phyloP scores from a whole-genome alignment of 495 filamentous ascomycete species.

The Talaromyces borbonicus region DNA sequence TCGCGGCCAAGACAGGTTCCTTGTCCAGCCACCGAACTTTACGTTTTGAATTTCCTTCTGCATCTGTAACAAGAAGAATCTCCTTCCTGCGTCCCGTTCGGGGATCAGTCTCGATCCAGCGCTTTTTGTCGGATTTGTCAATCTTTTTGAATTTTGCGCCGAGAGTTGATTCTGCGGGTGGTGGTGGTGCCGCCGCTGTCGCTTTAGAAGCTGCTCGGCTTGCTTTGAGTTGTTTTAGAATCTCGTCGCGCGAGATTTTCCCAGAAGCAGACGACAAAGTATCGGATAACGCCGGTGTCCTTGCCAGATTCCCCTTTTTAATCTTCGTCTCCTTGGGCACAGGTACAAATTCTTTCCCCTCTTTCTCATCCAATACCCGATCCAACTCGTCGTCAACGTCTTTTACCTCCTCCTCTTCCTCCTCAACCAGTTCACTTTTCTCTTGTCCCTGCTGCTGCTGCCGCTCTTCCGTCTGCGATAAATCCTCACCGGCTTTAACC shows the following conservation, averaged over 20 bases:
- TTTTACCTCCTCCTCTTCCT: conserved; percentile 14
- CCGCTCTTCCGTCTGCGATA: conserved; percentile 17
- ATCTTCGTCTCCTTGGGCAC: conserved; percentile 43
- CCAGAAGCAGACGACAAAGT: conserved; percentile 40
- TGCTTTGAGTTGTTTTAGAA: conserved; percentile 71
- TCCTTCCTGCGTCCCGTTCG: conserved; percentile 54
- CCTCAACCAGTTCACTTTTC: too few species aligned
- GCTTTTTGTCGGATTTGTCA: conserved; percentile 45
- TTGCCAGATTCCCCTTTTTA: conserved; percentile 71
- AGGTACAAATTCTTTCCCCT: conserved; percentile 38
- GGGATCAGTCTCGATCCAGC: conserved; percentile 65
- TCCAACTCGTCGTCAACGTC: conserved; percentile 75
- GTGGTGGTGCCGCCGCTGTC: conserved; percentile 39
- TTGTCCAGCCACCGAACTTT: conserved; percentile 53
- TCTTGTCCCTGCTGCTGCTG: too few species aligned
- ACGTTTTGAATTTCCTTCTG: conserved; percentile 77
- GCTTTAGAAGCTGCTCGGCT: conserved; percentile 51
- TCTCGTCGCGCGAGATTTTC: conserved; percentile 73
- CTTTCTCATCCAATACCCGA: conserved; percentile 48
- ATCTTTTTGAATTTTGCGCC: conserved; percentile 79
- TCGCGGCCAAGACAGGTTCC: conserved; percentile 35
- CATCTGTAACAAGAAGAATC: conserved; percentile 76
- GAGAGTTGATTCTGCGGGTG: conserved; percentile 49
- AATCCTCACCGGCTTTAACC: conserved; percentile 64
- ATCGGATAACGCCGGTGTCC: too few species aligned